Evolutionary conservation across 2,329 filamentous ascomycete genomes (phyloP).

Genomic region (Dendrostoma leiphaemia): DNA sequence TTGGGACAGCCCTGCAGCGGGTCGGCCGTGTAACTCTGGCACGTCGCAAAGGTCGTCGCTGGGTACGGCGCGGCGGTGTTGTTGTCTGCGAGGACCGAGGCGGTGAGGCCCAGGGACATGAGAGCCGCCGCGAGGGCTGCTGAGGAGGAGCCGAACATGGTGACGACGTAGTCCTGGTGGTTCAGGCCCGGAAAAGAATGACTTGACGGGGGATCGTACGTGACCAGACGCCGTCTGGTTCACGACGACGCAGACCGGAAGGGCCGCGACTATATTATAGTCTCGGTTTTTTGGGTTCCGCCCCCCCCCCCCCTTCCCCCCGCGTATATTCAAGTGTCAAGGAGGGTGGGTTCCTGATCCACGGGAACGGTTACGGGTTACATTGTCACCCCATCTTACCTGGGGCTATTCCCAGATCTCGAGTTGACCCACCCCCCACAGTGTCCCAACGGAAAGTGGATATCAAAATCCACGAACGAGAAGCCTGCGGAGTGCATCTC

Average conservation of each 20-base stretch:
- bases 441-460: neutral
- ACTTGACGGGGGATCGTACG: too few relatives aligned
- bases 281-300: too few relatives aligned
- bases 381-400: conserved; percentile 3
- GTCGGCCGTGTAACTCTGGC: conserved; percentile 31
- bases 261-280: too few relatives aligned
- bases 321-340: too few relatives aligned
- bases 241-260: too few relatives aligned
- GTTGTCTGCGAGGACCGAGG: conserved; percentile 15
- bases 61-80: conserved; percentile 20
- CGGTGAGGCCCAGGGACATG: neutral
- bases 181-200: too few relatives aligned
- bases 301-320: too few relatives aligned
- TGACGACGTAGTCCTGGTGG: too few relatives aligned
- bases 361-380: too few relatives aligned
- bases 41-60: conserved; percentile 28
- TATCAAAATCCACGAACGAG: conserved; percentile 11
- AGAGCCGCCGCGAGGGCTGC: conserved; percentile 16
- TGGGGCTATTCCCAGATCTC: neutral
- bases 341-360: too few relatives aligned
- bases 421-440: neutral
- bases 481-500: neutral
- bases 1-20: conserved; percentile 37
- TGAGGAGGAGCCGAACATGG: conserved; percentile 10
- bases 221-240: too few relatives aligned